Percentiles rank a stretch among this genome's conserved stretches.
phyloP scores from a whole-genome alignment of 306 rosid species.

The Amphicarpaea edgeworthii region DNA sequence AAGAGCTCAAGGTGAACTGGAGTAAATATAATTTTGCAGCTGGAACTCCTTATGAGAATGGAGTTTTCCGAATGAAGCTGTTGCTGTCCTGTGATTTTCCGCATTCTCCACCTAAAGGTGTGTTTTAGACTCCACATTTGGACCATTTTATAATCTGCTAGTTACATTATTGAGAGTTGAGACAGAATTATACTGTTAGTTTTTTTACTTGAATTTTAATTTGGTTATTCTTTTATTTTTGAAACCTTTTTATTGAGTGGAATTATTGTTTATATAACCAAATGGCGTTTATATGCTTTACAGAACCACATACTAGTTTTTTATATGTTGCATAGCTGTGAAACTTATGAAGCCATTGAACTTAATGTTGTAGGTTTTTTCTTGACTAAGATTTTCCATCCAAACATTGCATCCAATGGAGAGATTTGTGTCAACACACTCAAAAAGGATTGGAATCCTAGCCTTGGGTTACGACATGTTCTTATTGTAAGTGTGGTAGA shows the following conservation, averaged over 20 bases:
- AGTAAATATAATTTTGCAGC: slow-evolving; percentile 63
- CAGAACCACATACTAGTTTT: background rate
- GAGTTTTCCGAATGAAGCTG: slow-evolving; percentile 96
- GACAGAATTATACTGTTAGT: background rate
- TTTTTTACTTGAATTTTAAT: slow-evolving; percentile 4
- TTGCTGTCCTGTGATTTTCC: slow-evolving; percentile 87
- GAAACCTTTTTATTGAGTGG: background rate
- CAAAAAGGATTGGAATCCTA: slow-evolving; percentile 98
- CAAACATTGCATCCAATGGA: slow-evolving; percentile 86
- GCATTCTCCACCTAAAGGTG: slow-evolving; percentile 93
- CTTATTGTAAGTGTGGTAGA: slow-evolving; percentile 67
- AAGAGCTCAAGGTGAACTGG: slow-evolving; percentile 32
- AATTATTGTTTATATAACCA: slow-evolving; percentile 2
- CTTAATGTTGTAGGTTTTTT: slow-evolving; percentile 74
- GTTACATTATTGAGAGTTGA: background rate
- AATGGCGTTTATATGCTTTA: background rate
- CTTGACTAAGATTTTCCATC: slow-evolving; percentile 93
- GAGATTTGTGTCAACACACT: slow-evolving; percentile 98
- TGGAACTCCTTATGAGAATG: slow-evolving; percentile 96
- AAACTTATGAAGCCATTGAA: slow-evolving; percentile 33
- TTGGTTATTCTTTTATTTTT: slow-evolving; percentile 3
- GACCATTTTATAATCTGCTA: background rate
- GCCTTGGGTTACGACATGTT: slow-evolving; percentile 92
- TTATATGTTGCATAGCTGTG: background rate
- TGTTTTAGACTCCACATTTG: slow-evolving; percentile 33